Conservation (phyloP, 495 filamentous ascomycete genomes). For the Neurospora sp. region DNA sequence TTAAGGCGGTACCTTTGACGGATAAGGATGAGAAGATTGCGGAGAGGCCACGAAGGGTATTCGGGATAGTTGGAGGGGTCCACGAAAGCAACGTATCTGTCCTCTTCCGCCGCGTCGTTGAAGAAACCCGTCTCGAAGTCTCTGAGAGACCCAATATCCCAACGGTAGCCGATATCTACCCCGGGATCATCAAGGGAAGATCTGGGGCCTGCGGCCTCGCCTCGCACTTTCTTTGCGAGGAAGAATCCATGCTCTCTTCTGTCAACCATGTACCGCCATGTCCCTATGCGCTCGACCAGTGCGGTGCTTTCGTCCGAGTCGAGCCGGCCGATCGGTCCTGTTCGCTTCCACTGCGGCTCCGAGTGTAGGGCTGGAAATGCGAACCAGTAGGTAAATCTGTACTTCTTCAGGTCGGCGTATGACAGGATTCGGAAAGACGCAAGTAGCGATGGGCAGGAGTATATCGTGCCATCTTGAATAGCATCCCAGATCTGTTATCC, state of each 20-base stretch:
- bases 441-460: constrained; percentile 82
- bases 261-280: constrained; percentile 76
- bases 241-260: constrained; percentile 87
- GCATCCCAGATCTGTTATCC: constrained; percentile 80
- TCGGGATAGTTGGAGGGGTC: constrained; percentile 85
- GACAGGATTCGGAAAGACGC: constrained; percentile 79
- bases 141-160: constrained; percentile 65
- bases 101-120: constrained; percentile 49
- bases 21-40: constrained; percentile 83
- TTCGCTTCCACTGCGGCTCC: constrained; percentile 63
- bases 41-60: constrained; percentile 82
- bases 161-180: constrained; percentile 47
- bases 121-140: constrained; percentile 87
- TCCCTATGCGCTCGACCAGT: constrained; percentile 69
- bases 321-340: constrained; percentile 40
- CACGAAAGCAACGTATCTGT: constrained; percentile 76
- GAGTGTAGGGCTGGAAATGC: constrained; percentile 89
- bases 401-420: constrained; percentile 95
- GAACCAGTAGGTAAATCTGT: constrained; percentile 90
- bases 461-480: constrained; percentile 90
- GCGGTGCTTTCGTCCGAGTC: constrained; percentile 55
- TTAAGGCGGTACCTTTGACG: constrained; percentile 68
- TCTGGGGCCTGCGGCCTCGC: constrained; percentile 21
- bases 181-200: constrained; percentile 23
- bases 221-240: constrained; percentile 63